phyloP scores from a whole-genome alignment of 73 alveolate species.

The Tetrahymena borealis region DNA sequence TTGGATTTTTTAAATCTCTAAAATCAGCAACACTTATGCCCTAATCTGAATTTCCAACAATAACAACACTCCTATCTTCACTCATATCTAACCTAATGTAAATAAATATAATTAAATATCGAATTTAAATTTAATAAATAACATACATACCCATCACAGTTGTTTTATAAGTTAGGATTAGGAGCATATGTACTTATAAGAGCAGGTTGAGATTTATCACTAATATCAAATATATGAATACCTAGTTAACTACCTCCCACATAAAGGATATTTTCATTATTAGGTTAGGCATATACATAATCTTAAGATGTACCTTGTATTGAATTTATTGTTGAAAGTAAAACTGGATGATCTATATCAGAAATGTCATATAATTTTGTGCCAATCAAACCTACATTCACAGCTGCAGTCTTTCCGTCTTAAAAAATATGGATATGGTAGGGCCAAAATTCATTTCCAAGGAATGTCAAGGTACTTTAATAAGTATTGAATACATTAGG shows the following conservation, averaged over 20 bases:
- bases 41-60: not conserved
- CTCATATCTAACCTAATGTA: not conserved
- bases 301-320: not conserved
- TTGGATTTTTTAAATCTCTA: not conserved
- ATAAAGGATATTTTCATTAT: not conserved
- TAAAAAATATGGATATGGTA: not conserved
- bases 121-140: not conserved
- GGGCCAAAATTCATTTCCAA: not conserved
- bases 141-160: not conserved
- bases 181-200: not conserved
- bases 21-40: not conserved
- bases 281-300: not conserved
- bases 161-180: not conserved
- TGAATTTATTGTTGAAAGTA: not conserved
- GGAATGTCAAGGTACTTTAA: not conserved
- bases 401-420: not conserved
- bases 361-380: not conserved
- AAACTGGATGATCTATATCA: not conserved
- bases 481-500: not conserved
- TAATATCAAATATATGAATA: not conserved
- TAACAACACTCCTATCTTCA: not conserved
- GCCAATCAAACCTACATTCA: not conserved
- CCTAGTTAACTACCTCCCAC: not conserved
- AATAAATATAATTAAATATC: not conserved
- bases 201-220: not conserved